Evolutionary conservation across 768 basidiomycete species (phyloP), one percentile per base, ranked within the genome.

Genomic region (Rhizopogon vesiculosus): DNA sequence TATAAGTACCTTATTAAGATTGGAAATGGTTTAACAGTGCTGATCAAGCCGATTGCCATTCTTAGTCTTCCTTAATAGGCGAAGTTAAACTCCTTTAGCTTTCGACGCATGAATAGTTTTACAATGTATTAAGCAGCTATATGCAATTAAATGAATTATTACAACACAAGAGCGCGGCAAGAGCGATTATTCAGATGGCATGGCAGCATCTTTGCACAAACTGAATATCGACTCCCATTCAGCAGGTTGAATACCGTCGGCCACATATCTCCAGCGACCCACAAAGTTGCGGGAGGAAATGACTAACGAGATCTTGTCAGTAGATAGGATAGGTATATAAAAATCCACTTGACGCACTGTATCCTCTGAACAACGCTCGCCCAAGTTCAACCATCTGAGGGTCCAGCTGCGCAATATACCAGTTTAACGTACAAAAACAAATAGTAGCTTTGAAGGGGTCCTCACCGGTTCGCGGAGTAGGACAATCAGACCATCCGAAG

Each of bases 401-500:
- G 29, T 65, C 65, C 35, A 67, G 29, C 69, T 70, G 43, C 16
- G 10, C 31, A 50, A 39, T 15, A 35, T 22, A 35, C 18, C 7
- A 6, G 15, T n/a, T 64, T 19, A 62, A 53, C 41, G 28, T 54
- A 42, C 28, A 13, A 55, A 25, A 25, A 5, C 25, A 25, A 51
- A 33, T 1, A 18, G 57, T 15, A 52, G 19, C 29, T 31, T 10
- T 41, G 49, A 39, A 12, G 51, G 31, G 16, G 42, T 29, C 69
- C 79, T 56, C 54, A 82, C 82, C 53, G 83, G 77, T 69, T 80
- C 75, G 53, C 80, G 77, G 28, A 76, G 59, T 35, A 87, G 66
- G 3, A 79, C 75, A 29, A 86, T 70, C 40, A 86, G 69, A 13
- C 86, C 86, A 66, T 88, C 86, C 40, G 73, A 72, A 7, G 80